These are phyloP conservation scores for Verticillium alfalfae DNA, from an alignment of 2,329 filamentous ascomycete genomes.

Conservation along the genomic window DNA sequence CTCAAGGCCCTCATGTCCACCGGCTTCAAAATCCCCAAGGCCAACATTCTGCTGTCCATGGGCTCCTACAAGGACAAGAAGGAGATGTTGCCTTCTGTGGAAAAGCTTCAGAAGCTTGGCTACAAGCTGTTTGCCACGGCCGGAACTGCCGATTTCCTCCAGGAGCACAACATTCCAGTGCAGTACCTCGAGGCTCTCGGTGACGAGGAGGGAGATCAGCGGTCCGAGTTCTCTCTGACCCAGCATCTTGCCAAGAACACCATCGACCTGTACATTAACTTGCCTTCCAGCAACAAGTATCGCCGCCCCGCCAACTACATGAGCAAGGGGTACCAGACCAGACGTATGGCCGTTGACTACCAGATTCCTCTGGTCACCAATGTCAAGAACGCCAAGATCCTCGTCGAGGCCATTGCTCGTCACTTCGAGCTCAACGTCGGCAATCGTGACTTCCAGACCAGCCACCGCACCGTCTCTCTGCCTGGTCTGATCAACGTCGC, in stretches of 20 bases:
- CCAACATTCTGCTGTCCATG: constrained; percentile 91
- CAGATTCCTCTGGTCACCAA: constrained; percentile 97
- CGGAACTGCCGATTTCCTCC: constrained; percentile 92
- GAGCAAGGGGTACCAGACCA: constrained; percentile 93
- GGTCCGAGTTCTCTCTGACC: constrained; percentile 93
- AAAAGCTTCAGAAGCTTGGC: constrained; percentile 83
- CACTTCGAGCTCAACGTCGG: constrained; percentile 81
- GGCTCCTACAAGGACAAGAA: constrained; percentile 97
- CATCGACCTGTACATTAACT: constrained; percentile 97
- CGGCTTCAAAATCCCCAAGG: constrained; percentile 92
- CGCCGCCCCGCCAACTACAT: constrained; percentile 96
- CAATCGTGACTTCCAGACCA: constrained; percentile 86
- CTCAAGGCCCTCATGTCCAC: constrained; percentile 94
- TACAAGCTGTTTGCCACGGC: constrained; percentile 96
- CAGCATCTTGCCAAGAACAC: constrained; percentile 96
- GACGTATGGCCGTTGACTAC: constrained; percentile 96
- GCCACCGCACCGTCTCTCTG: constrained; percentile 68
- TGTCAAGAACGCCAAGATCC: constrained; percentile 97
- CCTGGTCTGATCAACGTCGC: constrained; percentile 74
- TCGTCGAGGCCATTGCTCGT: constrained; percentile 88
- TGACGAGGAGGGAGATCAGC: constrained; percentile 74
- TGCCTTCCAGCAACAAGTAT: constrained; percentile 98
- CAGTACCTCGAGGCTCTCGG: constrained; percentile 89
- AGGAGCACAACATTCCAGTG: constrained; percentile 85
- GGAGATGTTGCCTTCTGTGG: constrained; percentile 90